Evolutionary conservation across 331 rosid genomes (phyloP).

Genomic region (Erythrophleum ivorense): DNA sequence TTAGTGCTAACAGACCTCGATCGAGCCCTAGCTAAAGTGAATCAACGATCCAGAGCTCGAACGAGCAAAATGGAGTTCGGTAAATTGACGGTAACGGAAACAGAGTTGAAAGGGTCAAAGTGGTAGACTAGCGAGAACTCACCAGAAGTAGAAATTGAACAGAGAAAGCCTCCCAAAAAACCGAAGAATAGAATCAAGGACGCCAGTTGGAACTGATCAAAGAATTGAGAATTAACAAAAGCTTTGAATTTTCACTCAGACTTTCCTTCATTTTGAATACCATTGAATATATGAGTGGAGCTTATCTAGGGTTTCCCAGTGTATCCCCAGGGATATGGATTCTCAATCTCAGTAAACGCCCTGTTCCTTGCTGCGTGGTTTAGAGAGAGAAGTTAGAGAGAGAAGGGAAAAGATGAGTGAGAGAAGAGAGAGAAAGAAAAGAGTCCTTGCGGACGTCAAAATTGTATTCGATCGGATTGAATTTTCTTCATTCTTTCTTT

Average conservation of each 20-base stretch:
- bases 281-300: conserved; percentile 15
- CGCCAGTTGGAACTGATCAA: conserved; percentile 30
- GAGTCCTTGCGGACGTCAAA: conserved; percentile 93
- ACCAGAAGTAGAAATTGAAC: conserved; percentile 58
- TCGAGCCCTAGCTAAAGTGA: conserved; percentile 49
- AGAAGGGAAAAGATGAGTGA: conserved; percentile 42
- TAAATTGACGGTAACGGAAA: not conserved
- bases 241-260: conserved; percentile 4
- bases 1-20: conserved; percentile 45
- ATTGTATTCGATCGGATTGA: conserved; percentile 81
- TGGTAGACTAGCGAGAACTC: conserved; percentile 49
- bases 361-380: conserved; percentile 53
- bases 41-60: conserved; percentile 60
- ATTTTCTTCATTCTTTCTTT: conserved; percentile 57
- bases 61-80: conserved; percentile 14
- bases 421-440: conserved; percentile 10
- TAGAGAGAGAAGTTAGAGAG: conserved; percentile 65
- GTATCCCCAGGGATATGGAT: not conserved
- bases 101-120: conserved; percentile 25
- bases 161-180: conserved; percentile 29
- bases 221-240: not conserved
- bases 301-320: conserved; percentile 55
- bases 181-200: conserved; percentile 21
- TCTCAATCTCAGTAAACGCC: conserved; percentile 30
- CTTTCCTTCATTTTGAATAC: conserved; percentile 29